Evolutionary conservation across 2,329 filamentous ascomycete genomes (phyloP).

Genomic region (Cordyceps fumosorosea): DNA sequence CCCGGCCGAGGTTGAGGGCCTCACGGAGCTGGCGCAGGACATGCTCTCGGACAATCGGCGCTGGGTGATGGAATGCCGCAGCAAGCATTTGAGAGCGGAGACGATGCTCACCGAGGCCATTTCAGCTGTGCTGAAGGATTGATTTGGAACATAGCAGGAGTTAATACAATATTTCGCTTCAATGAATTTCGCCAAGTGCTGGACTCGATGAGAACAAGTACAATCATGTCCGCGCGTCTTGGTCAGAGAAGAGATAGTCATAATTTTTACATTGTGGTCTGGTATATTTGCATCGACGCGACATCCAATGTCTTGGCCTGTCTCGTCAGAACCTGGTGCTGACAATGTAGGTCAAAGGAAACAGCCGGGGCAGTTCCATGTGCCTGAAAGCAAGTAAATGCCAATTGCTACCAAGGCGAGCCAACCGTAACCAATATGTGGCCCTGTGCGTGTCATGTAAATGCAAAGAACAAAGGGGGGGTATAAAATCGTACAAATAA

Average conservation of each 20-base stretch:
- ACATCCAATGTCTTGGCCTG: background rate
- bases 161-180: no score
- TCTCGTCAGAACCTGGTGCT: background rate
- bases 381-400: background rate
- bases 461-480: slow-evolving; percentile 4
- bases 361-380: background rate
- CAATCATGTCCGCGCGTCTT: background rate
- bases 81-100: slow-evolving; percentile 3
- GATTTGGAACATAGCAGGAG: background rate
- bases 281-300: background rate
- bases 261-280: background rate
- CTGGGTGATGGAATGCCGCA: background rate
- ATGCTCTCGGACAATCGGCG: slow-evolving; percentile 4
- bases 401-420: background rate
- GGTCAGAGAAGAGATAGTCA: background rate
- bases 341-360: background rate
- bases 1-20: background rate
- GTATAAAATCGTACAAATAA: slow-evolving; percentile 8
- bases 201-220: no score
- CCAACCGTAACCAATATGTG: background rate
- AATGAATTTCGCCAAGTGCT: no score
- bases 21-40: slow-evolving; percentile 1
- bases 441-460: background rate
- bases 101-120: background rate
- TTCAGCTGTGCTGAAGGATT: background rate